Base-by-base conservation (phyloP, 2,329 filamentous ascomycete species). In the Fusarium luffae region DNA sequence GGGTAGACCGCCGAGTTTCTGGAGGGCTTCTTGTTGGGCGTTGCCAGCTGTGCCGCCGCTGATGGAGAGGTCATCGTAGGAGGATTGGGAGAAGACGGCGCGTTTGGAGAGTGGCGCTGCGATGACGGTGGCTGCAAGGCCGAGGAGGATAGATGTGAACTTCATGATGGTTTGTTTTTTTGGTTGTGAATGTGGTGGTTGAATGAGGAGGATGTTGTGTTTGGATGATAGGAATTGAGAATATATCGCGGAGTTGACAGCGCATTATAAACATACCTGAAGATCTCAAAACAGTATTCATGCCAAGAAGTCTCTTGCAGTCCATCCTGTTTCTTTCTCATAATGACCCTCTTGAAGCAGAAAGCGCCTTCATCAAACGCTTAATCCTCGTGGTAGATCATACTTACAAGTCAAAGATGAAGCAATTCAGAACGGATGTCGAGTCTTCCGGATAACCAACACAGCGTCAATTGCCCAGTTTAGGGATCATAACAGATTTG, bases 21-120 rank as follows among this genome's bases (percentile, higher is more conserved):
- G 78, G 4, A 79, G 70, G 7, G 83, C 84, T 64, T 85, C 80
- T 19, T 81, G 70, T 57, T 83, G 64, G 21, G 82, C 84, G 59
- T 79, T 81, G 40, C 84, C 84, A 18, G 84, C 83, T 7, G 77
- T 77, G 37, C 84, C 83, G 18, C 78, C 78, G 7, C 81, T 83
- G 69, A 86, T 85, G 27, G 83, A 84, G 68, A 86, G 80, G 37
- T 81, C 76, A 62, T 85, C 74, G 73, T 84, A 86, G 50, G 77
- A 75, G 16, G 78, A 61, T 23, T 76, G 72, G 18, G 72, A 77
- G 46, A 82, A 77, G 30, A 81, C 78, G 16, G 69, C 73, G 14
- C 73, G 75, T 40, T 69, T 64, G 55, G 50, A 54, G 30, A 80
- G 34, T 78, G 80, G 23, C 70, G 69, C 42, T 37, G 78, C 77